Percentiles rank a stretch among this genome's conserved stretches.
These are phyloP conservation scores for Penicillium lagena DNA, from an alignment of 495 filamentous ascomycete genomes.

Conservation along the genomic window DNA sequence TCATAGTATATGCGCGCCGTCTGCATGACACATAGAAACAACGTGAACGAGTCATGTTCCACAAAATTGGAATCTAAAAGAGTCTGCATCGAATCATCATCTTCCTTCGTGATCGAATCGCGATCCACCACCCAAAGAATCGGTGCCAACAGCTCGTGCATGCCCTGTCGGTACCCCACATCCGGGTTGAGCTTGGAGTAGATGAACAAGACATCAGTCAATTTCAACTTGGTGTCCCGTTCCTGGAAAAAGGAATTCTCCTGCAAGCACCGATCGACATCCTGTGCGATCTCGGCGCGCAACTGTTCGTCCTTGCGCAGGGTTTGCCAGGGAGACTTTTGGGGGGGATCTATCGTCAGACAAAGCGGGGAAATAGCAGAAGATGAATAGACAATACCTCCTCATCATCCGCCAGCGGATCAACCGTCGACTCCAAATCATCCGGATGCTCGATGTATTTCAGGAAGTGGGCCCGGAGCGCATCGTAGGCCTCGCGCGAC, in stretches of 20 bases:
- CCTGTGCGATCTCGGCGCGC: slow-evolving; percentile 87
- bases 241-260: slow-evolving; percentile 88
- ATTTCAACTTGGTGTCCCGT: slow-evolving; percentile 67
- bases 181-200: slow-evolving; percentile 90
- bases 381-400: slow-evolving; percentile 48
- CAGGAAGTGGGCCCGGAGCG: slow-evolving; percentile 66
- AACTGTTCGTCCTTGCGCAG: slow-evolving; percentile 77
- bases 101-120: slow-evolving; percentile 44
- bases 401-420: slow-evolving; percentile 83
- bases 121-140: slow-evolving; percentile 81
- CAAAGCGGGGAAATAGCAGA: background rate
- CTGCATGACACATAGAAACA: slow-evolving; percentile 85
- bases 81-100: slow-evolving; percentile 49
- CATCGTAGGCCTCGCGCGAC: slow-evolving; percentile 66
- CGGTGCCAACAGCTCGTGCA: slow-evolving; percentile 93
- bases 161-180: slow-evolving; percentile 88
- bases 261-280: slow-evolving; percentile 88
- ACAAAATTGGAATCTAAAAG: slow-evolving; percentile 65
- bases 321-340: slow-evolving; percentile 87
- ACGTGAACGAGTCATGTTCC: slow-evolving; percentile 84
- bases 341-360: slow-evolving; percentile 30
- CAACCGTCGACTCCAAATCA: slow-evolving; percentile 63
- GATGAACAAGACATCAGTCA: slow-evolving; percentile 86
- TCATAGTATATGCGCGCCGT: slow-evolving; percentile 85
- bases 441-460: slow-evolving; percentile 77